Base-by-base conservation (phyloP, 192 early-diverging fungal genomes). In the Coemansia sp. region DNA sequence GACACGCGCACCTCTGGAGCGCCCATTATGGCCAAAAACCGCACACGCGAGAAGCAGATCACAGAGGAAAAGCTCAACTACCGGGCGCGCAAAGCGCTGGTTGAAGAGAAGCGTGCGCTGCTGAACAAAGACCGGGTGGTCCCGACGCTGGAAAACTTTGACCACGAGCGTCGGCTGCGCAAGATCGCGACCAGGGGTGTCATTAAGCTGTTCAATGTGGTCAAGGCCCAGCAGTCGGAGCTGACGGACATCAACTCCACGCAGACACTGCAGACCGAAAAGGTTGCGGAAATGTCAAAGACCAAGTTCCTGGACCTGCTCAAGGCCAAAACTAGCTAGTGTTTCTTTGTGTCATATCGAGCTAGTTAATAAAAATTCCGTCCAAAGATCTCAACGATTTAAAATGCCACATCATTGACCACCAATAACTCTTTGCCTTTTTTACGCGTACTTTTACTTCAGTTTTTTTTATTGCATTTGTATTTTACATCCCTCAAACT, bases 101-200 rank as follows among this genome's bases (percentile, higher is more conserved):
- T 84, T 16, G 83, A 80, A 22, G 93, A 98, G 51, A 89, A 86
- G 67, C 90, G 87, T 51, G 50, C 72, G 50, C 57, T 87, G 46
- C 71, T 74, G 9, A 81, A 83, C 52, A 83, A 86, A 63, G 92
- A 91, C 54, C 80, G 89, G 32, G 80, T 95, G 7, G 82, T 88
- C 42, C 91, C 87, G 1, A 85, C 89, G n/a, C 82, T 85, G 56
- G 81, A 87, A 27, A 86, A 84, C 32, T 84, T 88, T 69, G 92
- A 94, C 43, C 89, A 93, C 59, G 95, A 98, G 69, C 91, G 93
- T 69, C 86, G 83, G 73, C 67, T 98, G 64, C 75, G 91, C 55
- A 95, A 96, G 82, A 85, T 93, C 6, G 91, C 94, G 4, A 98
- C 95, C 7, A 79, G 84, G 54, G 95, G 95, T 68, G 95, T 97